Evolutionary conservation across 345 rosid genomes (phyloP).

Genomic region (Fremontodendron californicum): DNA sequence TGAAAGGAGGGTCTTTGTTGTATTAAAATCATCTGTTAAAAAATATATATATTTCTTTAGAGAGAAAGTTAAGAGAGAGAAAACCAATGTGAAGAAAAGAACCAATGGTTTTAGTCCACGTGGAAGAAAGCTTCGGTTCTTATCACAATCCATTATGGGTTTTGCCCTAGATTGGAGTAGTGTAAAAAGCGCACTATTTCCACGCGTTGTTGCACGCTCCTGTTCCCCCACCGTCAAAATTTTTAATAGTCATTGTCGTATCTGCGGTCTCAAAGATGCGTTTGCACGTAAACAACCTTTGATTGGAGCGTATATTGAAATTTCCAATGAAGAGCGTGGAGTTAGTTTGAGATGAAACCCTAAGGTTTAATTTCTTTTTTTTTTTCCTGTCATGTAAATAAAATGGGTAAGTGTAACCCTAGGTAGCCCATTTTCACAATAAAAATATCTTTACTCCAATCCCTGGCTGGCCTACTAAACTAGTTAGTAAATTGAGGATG

Average conservation of each 20-base stretch:
- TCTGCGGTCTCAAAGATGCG: slow-evolving; percentile 25
- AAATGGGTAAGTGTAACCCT: slow-evolving; percentile 21
- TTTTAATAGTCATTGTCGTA: slow-evolving; percentile 13
- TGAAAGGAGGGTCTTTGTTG: slow-evolving; percentile 44
- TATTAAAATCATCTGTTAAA: slow-evolving; percentile 23
- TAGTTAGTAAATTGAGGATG: background rate
- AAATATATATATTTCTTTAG: slow-evolving; percentile 12
- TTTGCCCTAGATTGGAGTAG: slow-evolving; percentile 46
- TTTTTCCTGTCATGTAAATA: background rate
- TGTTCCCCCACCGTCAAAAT: background rate
- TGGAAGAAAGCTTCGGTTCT: slow-evolving; percentile 55
- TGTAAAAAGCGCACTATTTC: slow-evolving; percentile 17
- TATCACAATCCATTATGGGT: slow-evolving; percentile 50
- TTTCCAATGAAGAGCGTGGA: background rate
- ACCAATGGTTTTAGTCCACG: slow-evolving; percentile 32
- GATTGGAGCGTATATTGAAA: slow-evolving; percentile 26
- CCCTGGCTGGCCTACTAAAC: slow-evolving; percentile 16
- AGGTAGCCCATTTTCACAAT: slow-evolving; percentile 21
- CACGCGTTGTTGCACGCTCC: slow-evolving; percentile 40
- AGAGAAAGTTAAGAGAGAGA: slow-evolving; percentile 23
- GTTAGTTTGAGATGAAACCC: slow-evolving; percentile 33
- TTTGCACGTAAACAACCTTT: slow-evolving; percentile 19
- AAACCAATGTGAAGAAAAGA: background rate
- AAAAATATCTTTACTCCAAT: slow-evolving; percentile 35
- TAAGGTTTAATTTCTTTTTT: slow-evolving; percentile 13